A percentile compares a stretch with the other conserved stretches of the same genome.
These are phyloP conservation scores for Adansonia rubrostipa DNA, from an alignment of 441 rosid species.

Conservation along the genomic window DNA sequence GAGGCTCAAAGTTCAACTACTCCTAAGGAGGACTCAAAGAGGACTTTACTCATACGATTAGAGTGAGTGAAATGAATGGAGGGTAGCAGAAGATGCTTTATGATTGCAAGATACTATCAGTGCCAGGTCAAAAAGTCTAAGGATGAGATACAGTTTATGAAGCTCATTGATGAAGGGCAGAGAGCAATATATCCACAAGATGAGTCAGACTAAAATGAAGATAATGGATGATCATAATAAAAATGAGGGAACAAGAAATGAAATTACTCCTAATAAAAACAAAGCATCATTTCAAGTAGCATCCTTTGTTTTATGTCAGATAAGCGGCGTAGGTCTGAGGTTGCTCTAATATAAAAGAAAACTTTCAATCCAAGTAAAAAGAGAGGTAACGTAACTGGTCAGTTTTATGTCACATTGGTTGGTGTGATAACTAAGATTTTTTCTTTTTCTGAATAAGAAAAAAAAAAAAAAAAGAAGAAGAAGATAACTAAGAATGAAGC, in stretches of 20 bases:
- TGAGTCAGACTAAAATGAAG: constrained; percentile 13
- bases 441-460: too few relatives aligned
- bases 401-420: neutral
- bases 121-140: constrained; percentile 1
- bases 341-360: neutral
- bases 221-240: neutral
- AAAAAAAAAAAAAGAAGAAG: too few relatives aligned
- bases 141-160: neutral
- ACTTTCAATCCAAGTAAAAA: neutral
- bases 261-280: neutral
- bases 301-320: neutral
- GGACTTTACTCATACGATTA: neutral
- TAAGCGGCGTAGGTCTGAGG: neutral
- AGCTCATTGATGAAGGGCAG: neutral
- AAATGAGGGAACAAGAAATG: neutral
- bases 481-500: neutral
- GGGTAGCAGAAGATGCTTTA: neutral
- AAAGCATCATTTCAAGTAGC: neutral
- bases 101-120: neutral
- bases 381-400: neutral
- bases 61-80: neutral
- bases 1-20: neutral
- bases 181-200: neutral
- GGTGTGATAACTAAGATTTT: neutral
- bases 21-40: neutral